Evolutionary conservation across 441 rosid species (phyloP).

Genomic region (Syzygium syzygioides): DNA sequence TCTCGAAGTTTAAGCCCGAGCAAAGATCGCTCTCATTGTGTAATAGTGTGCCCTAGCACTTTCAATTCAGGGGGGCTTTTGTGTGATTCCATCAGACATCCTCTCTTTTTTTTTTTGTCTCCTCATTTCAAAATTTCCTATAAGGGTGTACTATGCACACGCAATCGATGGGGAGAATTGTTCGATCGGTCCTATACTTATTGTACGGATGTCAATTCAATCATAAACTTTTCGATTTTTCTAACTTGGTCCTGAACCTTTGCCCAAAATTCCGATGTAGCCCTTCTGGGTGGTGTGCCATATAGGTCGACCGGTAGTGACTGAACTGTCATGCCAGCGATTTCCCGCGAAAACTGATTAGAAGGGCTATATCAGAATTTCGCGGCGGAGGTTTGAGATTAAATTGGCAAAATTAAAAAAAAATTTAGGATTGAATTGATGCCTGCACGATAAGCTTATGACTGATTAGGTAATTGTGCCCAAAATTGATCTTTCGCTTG

Average conservation of each 20-base stretch:
- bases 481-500: background rate
- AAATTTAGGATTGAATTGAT: background rate
- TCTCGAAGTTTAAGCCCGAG: background rate
- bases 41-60: background rate
- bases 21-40: background rate
- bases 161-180: background rate
- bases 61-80: background rate
- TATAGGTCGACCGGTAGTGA: background rate
- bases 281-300: accelerated
- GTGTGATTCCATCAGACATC: no score
- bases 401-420: background rate
- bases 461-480: background rate
- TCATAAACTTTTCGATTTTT: background rate
- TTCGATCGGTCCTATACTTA: accelerated
- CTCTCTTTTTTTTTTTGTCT: background rate
- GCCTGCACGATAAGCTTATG: accelerated
- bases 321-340: background rate
- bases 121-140: background rate
- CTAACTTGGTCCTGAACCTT: background rate
- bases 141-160: background rate
- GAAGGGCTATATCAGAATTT: no score
- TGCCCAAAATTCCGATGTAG: background rate
- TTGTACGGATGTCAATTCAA: accelerated
- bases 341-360: accelerated
- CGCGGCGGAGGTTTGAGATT: background rate